Conservation (phyloP, 2,329 filamentous ascomycete species). For the Colletotrichum higginsianum region DNA sequence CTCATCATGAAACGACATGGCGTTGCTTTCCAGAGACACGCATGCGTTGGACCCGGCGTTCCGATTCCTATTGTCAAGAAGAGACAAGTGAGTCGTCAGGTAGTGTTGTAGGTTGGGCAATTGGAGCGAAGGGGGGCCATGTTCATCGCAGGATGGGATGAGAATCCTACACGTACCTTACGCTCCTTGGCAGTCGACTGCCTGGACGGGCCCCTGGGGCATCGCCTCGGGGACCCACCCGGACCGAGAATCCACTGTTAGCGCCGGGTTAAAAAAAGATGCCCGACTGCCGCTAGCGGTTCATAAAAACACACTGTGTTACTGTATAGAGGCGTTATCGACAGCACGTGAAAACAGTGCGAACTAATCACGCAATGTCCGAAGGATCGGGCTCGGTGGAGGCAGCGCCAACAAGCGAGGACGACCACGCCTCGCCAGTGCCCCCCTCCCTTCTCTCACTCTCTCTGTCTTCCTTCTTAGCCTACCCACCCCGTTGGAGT, state of each 20-base stretch:
- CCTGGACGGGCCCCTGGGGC: constrained; percentile 8
- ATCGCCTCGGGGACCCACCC: constrained; percentile 31
- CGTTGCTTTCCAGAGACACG: constrained; percentile 1
- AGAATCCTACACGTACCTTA: constrained; percentile 6
- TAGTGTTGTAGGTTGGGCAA: background rate
- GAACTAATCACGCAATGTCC: background rate
- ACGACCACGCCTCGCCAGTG: constrained; percentile 7
- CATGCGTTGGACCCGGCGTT: background rate
- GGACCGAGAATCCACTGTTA: constrained; percentile 16
- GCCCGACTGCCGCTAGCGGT: constrained; percentile 25
- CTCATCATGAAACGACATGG: constrained; percentile 14
- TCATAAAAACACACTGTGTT: background rate
- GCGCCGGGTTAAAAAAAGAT: constrained; percentile 39
- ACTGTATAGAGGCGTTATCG: background rate
- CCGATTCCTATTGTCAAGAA: no score
- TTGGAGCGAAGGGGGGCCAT: background rate
- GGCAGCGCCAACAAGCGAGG: constrained; percentile 32
- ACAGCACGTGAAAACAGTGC: background rate
- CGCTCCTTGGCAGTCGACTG: no score
- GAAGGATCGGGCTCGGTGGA: constrained; percentile 32
- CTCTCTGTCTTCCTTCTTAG: constrained; percentile 3
- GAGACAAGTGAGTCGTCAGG: no score
- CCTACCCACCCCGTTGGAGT: constrained; percentile 12
- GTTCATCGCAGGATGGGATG: constrained; percentile 16
- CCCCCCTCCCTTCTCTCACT: constrained; percentile 2